These are phyloP conservation scores for Suhomyces xylopsoci DNA, from an alignment of 805 yeast genomes.

Conservation along the genomic window DNA sequence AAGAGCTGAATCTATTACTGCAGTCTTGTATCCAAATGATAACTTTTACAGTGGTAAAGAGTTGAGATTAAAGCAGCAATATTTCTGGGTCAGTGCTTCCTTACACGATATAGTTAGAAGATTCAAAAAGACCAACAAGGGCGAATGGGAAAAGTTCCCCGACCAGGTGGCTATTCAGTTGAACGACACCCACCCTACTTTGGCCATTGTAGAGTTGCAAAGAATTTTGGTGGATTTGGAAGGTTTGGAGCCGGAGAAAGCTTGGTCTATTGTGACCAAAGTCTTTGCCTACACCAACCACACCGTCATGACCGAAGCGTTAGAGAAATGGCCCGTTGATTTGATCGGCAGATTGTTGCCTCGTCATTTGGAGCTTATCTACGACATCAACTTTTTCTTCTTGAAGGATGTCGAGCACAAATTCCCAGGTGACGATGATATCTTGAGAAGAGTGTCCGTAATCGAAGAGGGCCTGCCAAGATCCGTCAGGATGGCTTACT, in stretches of 20 bases:
- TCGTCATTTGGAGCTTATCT: conserved; percentile 86
- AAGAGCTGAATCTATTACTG: conserved; percentile 86
- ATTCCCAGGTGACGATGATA: conserved; percentile 71
- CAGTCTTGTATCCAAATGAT: conserved; percentile 91
- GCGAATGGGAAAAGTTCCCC: conserved; percentile 79
- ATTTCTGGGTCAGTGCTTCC: conserved; percentile 95
- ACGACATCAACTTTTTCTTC: conserved; percentile 78
- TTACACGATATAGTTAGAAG: conserved; percentile 87
- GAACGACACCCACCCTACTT: conserved; percentile 92
- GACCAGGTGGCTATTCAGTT: conserved; percentile 88
- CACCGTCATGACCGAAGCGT: conserved; percentile 91
- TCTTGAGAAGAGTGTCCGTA: conserved; percentile 70
- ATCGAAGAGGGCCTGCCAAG: conserved; percentile 81
- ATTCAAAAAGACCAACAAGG: conserved; percentile 68
- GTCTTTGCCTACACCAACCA: conserved; percentile 94
- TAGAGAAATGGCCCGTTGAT: conserved; percentile 93
- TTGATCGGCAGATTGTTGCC: conserved; percentile 77
- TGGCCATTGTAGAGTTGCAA: conserved; percentile 86
- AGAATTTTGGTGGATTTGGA: conserved; percentile 83
- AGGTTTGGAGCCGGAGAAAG: conserved; percentile 74
- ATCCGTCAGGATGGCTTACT: conserved; percentile 86
- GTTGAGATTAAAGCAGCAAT: conserved; percentile 89
- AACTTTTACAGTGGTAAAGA: conserved; percentile 90
- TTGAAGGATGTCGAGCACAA: conserved; percentile 68
- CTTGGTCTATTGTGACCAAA: conserved; percentile 77